A percentile compares a stretch with the other conserved stretches of the same genome.
phyloP scores from a whole-genome alignment of 148 eudicot species.

The Diospyros lotus region DNA sequence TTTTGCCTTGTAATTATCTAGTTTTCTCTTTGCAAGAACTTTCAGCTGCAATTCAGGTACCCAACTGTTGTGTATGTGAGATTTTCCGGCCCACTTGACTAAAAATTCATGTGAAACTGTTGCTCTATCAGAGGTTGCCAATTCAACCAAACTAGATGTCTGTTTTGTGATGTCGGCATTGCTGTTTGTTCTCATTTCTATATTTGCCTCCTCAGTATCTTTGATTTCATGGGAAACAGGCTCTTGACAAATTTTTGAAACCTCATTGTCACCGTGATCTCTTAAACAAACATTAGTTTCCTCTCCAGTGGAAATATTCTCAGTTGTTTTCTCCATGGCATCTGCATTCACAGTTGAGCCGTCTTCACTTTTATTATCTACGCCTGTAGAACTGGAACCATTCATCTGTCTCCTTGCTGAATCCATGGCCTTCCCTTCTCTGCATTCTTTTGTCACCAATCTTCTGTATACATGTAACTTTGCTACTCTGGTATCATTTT shows the following conservation, averaged over 20 bases:
- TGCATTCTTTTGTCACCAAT: conserved; percentile 39
- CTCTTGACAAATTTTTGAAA: conserved; percentile 8
- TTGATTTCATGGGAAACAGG: conserved; percentile 19
- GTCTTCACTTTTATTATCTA: conserved; percentile 22
- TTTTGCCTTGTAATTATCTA: conserved; percentile 81
- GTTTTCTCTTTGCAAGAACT: conserved; percentile 77
- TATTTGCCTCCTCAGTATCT: conserved; percentile 24
- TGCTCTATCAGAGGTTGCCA: conserved; percentile 22
- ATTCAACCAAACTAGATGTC: conserved; percentile 23
- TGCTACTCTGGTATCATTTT: conserved; percentile 26
- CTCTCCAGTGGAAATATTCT: conserved; percentile 8
- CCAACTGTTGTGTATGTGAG: conserved; percentile 88
- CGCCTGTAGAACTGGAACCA: conserved; percentile 17
- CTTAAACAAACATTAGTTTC: background rate
- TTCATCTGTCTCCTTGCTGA: conserved; percentile 23
- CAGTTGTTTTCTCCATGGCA: conserved; percentile 14
- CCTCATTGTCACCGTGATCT: conserved; percentile 3
- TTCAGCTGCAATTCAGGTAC: conserved; percentile 72
- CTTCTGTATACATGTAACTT: conserved; percentile 36
- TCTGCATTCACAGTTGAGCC: conserved; percentile 24
- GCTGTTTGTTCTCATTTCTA: conserved; percentile 17
- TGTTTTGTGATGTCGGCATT: conserved; percentile 19
- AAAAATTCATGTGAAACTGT: conserved; percentile 55
- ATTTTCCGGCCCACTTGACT: conserved; percentile 93
- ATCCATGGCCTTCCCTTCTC: conserved; percentile 30